Conservation (phyloP, 1,284 basidiomycete species). For the Trichosporon sp. region DNA sequence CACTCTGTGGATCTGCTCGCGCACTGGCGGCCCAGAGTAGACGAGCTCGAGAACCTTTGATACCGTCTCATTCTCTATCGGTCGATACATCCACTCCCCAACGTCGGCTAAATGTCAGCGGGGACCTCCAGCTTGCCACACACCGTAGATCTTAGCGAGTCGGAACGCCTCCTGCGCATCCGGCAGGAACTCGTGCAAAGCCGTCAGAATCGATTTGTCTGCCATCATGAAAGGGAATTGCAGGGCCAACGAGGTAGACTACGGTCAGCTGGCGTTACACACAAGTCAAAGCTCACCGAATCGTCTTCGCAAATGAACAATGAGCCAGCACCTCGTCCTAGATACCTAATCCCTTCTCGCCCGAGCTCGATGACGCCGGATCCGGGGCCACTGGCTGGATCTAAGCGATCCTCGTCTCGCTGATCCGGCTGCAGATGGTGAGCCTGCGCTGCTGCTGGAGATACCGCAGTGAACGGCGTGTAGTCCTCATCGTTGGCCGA, state of each 20-base stretch:
- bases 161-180: conserved; percentile 10
- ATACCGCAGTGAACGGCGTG: conserved; percentile 15
- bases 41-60: conserved; percentile 10
- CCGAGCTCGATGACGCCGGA: conserved; percentile 13
- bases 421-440: conserved; percentile 2
- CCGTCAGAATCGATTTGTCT: conserved; percentile 6
- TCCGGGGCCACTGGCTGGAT: conserved; percentile 12
- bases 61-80: conserved; percentile 9
- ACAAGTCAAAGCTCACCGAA: background rate
- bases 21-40: conserved; percentile 13
- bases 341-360: conserved; percentile 16
- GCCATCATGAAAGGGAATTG: conserved; percentile 17
- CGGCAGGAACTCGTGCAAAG: conserved; percentile 16
- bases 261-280: background rate
- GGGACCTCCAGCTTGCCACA: background rate
- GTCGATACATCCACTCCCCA: conserved; percentile 28
- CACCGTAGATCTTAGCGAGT: conserved; percentile 14
- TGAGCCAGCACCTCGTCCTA: conserved; percentile 23
- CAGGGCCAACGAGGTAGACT: conserved; percentile 11
- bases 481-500: conserved; percentile 10
- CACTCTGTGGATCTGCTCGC: conserved; percentile 17
- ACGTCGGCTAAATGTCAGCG: conserved; percentile 9
- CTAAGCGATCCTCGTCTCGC: conserved; percentile 17
- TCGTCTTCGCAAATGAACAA: conserved; percentile 21
- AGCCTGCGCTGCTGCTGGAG: conserved; percentile 7